Percentiles rank a stretch among this genome's conserved stretches.
Conservation (phyloP, 1,139 yeast species). For the Magnusiomyces fungicola region DNA sequence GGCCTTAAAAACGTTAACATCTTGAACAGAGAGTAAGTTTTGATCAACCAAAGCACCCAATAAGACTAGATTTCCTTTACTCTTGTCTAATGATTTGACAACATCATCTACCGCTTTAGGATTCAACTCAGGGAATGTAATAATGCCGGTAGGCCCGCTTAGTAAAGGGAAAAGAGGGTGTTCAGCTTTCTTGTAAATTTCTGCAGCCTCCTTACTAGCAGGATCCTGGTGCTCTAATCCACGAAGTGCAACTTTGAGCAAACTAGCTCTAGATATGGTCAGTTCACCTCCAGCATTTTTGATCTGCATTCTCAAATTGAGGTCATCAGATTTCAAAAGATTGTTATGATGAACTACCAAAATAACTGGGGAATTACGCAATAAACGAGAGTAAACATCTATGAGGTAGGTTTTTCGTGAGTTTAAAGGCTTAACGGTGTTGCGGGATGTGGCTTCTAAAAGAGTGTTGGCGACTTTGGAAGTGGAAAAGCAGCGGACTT, state of each 20-base stretch:
- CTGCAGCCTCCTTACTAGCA: conserved; percentile 49
- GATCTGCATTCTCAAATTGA: conserved; percentile 53
- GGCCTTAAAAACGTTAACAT: conserved; percentile 57
- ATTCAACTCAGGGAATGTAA: conserved; percentile 58
- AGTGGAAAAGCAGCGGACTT: too few species aligned
- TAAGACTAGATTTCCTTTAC: conserved; percentile 67
- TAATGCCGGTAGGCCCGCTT: conserved; percentile 81
- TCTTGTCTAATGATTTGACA: conserved; percentile 51
- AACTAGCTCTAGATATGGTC: conserved; percentile 56
- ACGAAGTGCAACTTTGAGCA: conserved; percentile 71
- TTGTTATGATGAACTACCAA: conserved; percentile 82
- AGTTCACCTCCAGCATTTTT: conserved; percentile 57
- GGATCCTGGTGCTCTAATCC: conserved; percentile 68
- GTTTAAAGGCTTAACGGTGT: conserved; percentile 17
- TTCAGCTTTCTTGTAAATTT: conserved; percentile 29
- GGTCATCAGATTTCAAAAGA: conserved; percentile 61
- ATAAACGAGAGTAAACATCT: conserved; percentile 66
- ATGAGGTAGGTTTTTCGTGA: conserved; percentile 72
- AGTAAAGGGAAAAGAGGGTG: conserved; percentile 70
- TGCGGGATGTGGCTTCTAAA: conserved; percentile 3
- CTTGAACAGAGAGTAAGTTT: conserved; percentile 44
- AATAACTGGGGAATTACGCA: conserved; percentile 60
- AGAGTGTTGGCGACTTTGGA: too few species aligned
- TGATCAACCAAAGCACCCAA: conserved; percentile 80
- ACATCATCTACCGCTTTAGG: conserved; percentile 61